Evolutionary conservation across 768 basidiomycete species (phyloP), one percentile per base, ranked within the genome.

Genomic region (Russula abietina): DNA sequence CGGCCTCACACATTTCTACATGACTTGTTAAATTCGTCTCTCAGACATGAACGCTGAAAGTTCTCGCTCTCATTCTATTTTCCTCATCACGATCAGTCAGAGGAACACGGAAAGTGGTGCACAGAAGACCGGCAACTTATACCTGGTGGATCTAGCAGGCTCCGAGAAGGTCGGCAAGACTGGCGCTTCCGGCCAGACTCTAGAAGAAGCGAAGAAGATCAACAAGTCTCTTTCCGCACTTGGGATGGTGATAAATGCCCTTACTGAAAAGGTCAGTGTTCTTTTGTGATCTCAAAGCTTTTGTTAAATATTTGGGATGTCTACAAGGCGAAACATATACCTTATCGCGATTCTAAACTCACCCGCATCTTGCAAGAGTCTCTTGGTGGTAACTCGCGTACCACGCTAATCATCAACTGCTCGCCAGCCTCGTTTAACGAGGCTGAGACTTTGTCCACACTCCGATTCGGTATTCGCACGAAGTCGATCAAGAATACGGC

Each of bases 401-500:
- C 91, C 39, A 99, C 97, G 0, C 85, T 98, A n/a, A 95, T 99
- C 70, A 99, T 99, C 76, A 99, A 98, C 75, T 98, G 97, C 72
- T 99, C 97, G 19, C 97, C 97, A 19, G 95, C 93, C 1, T 87
- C 91, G 0, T 99, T 94, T 78, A 99, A 99, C 71, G 97, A 98
- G 73, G 80, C 91, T 2, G 97, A 99, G 75, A 99, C 97, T 0
- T 80, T 99, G 38, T 90, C 89, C 3, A 99, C 97, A 4, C 84
- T 99, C n/a, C 89, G 97, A 28, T 99, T 99, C 74, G 97, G 97
- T 80, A 98, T 98, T 73, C 92, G 97, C 67, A 96, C 97, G n/a
- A 99, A 99, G 76, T 91, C 92, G n/a, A 99, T 99, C 85, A 98
- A 98, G 91, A 99, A 99, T 76, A 92, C 91, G 64, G 97, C 97